Evolutionary conservation across 495 filamentous ascomycete species (phyloP).

Genomic region (Immersiella caudata): DNA sequence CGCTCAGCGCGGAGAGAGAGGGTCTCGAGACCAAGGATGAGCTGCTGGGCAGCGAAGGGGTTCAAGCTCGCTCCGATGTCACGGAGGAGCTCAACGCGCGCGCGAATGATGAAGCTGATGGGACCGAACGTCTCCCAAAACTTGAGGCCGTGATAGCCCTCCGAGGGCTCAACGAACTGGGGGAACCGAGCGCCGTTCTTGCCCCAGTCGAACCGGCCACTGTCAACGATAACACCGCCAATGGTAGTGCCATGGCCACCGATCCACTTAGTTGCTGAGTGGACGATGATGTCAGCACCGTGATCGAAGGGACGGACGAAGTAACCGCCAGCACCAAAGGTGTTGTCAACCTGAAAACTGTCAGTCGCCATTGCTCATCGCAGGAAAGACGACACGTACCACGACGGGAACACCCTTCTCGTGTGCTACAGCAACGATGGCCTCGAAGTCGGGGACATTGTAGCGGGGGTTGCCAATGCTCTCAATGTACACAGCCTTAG

Average conservation of each 20-base stretch:
- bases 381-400: constrained; percentile 51
- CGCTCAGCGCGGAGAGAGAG: constrained; percentile 82
- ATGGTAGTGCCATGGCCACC: constrained; percentile 97
- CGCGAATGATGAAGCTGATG: constrained; percentile 79
- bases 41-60: constrained; percentile 94
- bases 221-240: constrained; percentile 85
- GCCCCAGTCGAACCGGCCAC: constrained; percentile 97
- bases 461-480: constrained; percentile 95
- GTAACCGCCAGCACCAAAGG: constrained; percentile 95
- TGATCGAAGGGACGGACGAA: constrained; percentile 87
- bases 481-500: constrained; percentile 95
- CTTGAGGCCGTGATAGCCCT: constrained; percentile 94
- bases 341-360: constrained; percentile 77
- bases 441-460: constrained; percentile 90
- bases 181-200: constrained; percentile 86
- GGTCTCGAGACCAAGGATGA: constrained; percentile 89
- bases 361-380: constrained; percentile 14
- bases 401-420: constrained; percentile 82
- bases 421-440: constrained; percentile 77
- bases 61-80: constrained; percentile 85
- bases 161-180: constrained; percentile 87
- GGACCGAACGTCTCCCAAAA: constrained; percentile 96
- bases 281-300: constrained; percentile 92
- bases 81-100: constrained; percentile 78
- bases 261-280: constrained; percentile 98